phyloP scores from a whole-genome alignment of 2,329 filamentous ascomycete genomes.

The Piedraia hortae region DNA sequence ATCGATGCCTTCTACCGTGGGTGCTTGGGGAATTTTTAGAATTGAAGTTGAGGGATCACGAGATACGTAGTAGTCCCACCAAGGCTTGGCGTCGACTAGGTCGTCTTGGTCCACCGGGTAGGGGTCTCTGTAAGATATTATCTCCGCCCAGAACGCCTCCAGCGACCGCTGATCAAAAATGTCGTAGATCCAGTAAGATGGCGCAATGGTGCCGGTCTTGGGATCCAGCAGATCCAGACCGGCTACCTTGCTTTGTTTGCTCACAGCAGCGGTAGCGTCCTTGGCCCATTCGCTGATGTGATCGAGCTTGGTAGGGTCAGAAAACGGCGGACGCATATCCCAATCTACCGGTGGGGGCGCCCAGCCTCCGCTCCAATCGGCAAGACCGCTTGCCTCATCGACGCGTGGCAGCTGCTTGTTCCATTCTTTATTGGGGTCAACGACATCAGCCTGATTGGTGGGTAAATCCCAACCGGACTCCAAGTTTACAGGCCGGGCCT shows the following conservation, averaged over 20 bases:
- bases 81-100: slow-evolving; percentile 8
- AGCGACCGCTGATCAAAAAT: too few species aligned
- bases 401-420: too few species aligned
- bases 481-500: too few species aligned
- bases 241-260: too few species aligned
- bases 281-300: slow-evolving; percentile 9
- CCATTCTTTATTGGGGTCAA: slow-evolving; percentile 1
- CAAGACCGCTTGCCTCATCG: too few species aligned
- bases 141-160: slow-evolving; percentile 10
- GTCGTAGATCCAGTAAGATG: too few species aligned
- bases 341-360: slow-evolving; percentile 21
- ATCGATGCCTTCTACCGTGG: slow-evolving; percentile 7
- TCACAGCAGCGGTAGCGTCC: too few species aligned
- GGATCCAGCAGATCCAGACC: too few species aligned
- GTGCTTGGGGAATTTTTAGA: slow-evolving; percentile 3
- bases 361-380: slow-evolving; percentile 20
- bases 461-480: slow-evolving; percentile 4
- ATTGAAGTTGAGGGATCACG: slow-evolving; percentile 2
- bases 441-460: slow-evolving; percentile 2
- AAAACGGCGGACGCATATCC: slow-evolving; percentile 13
- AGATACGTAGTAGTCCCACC: slow-evolving; percentile 9
- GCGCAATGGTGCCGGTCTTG: too few species aligned
- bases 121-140: slow-evolving; percentile 5
- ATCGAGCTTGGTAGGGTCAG: slow-evolving; percentile 5
- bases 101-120: slow-evolving; percentile 7